phyloP scores from a whole-genome alignment of 2,329 filamentous ascomycete species.

The Ophiocordyceps robertsii region DNA sequence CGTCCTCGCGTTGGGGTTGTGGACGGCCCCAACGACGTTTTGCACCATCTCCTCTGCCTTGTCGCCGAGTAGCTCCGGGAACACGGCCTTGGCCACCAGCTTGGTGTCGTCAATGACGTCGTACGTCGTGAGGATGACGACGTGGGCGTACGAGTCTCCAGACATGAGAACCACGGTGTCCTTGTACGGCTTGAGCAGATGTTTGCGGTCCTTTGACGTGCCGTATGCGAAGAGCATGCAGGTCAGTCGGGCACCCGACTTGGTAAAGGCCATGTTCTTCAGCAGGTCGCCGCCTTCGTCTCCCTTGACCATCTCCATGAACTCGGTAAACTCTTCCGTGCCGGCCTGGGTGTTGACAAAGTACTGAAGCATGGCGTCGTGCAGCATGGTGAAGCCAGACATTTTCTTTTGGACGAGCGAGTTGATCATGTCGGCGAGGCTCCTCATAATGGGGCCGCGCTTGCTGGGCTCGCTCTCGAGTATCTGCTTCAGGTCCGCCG shows the following conservation, averaged over 20 bases:
- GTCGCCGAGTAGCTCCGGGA: slow-evolving; percentile 72
- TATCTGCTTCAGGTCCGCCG: slow-evolving; percentile 60
- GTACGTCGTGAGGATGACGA: slow-evolving; percentile 71
- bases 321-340: slow-evolving; percentile 72
- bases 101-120: slow-evolving; percentile 94
- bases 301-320: slow-evolving; percentile 79
- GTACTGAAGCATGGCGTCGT: slow-evolving; percentile 97
- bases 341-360: slow-evolving; percentile 68
- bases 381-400: slow-evolving; percentile 92
- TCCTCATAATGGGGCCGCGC: slow-evolving; percentile 73
- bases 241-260: slow-evolving; percentile 70
- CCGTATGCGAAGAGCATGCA: slow-evolving; percentile 74
- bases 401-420: slow-evolving; percentile 90
- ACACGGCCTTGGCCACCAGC: slow-evolving; percentile 70
- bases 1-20: slow-evolving; percentile 50
- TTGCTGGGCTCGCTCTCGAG: slow-evolving; percentile 71
- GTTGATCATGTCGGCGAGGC: slow-evolving; percentile 78
- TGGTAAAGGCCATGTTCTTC: slow-evolving; percentile 94
- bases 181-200: slow-evolving; percentile 78
- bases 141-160: slow-evolving; percentile 63
- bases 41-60: slow-evolving; percentile 47
- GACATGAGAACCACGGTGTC: slow-evolving; percentile 80
- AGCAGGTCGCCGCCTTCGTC: slow-evolving; percentile 83
- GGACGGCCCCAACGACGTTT: slow-evolving; percentile 50
- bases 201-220: slow-evolving; percentile 82